A percentile compares a stretch with the other conserved stretches of the same genome.
phyloP scores from a whole-genome alignment of 257 asterid species.

The Gynochthodes officinalis region DNA sequence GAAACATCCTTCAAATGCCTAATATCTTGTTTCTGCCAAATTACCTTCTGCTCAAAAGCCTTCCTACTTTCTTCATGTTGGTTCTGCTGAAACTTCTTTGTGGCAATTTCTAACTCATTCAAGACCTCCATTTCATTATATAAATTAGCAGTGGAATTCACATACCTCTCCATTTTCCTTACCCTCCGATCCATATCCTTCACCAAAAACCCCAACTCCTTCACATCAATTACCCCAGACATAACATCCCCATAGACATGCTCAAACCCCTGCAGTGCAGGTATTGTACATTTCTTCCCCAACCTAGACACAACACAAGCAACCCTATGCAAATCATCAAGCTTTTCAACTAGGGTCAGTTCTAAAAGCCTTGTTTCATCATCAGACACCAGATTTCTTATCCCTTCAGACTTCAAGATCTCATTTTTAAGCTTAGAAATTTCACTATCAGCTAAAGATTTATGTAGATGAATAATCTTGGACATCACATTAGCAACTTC shows the following conservation, averaged over 20 bases:
- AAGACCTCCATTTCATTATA: conserved; percentile 70
- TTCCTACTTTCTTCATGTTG: conserved; percentile 72
- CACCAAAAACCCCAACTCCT: conserved; percentile 73
- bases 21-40: conserved; percentile 88
- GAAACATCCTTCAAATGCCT: conserved; percentile 80
- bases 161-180: conserved; percentile 78
- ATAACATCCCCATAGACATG: conserved; percentile 85
- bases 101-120: conserved; percentile 70
- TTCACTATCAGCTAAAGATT: conserved; percentile 64
- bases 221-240: conserved; percentile 64
- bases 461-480: conserved; percentile 73
- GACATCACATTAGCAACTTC: conserved; percentile 98
- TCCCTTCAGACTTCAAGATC: conserved; percentile 67
- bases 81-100: conserved; percentile 76
- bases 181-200: conserved; percentile 90
- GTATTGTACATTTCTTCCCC: conserved; percentile 82
- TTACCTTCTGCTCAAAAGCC: conserved; percentile 75
- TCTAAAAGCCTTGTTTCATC: conserved; percentile 69
- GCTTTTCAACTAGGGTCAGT: conserved; percentile 66
- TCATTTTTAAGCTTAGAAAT: conserved; percentile 65
- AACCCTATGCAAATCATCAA: conserved; percentile 72
- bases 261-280: conserved; percentile 88
- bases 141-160: conserved; percentile 51
- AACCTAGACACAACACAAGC: conserved; percentile 82
- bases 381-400: conserved; percentile 55